Conservation (phyloP, 2,329 filamentous ascomycete species). For the Arthrobotrys sphaeroides region DNA sequence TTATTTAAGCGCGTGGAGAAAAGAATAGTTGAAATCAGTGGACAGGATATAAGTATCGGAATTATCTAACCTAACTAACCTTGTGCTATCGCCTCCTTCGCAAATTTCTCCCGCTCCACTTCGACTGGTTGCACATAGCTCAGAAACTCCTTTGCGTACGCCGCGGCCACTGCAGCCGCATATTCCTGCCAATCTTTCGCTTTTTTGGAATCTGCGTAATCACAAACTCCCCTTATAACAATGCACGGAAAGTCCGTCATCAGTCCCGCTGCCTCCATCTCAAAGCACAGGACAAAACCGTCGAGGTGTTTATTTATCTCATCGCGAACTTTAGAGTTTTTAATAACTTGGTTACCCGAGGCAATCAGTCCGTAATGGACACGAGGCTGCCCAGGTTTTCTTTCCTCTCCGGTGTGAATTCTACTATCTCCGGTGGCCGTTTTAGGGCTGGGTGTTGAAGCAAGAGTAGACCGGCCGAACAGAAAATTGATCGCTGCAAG, state of each 20-base stretch:
- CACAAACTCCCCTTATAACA: constrained; percentile 2
- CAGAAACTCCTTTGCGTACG: constrained; percentile 18
- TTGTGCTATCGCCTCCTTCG: background rate
- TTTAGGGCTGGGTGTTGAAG: background rate
- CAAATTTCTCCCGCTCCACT: background rate
- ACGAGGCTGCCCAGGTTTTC: background rate
- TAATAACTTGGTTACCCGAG: constrained; percentile 6
- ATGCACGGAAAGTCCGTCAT: constrained; percentile 1
- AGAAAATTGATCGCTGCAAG: background rate
- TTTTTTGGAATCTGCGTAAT: constrained; percentile 5
- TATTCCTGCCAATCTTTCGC: constrained; percentile 12
- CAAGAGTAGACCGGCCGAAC: background rate
- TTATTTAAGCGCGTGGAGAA: too few species aligned
- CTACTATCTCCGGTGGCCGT: background rate
- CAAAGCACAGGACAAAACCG: background rate
- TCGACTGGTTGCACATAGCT: background rate
- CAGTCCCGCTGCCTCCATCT: constrained; percentile 8
- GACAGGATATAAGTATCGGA: background rate
- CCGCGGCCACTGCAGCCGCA: constrained; percentile 2
- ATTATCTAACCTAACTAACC: background rate
- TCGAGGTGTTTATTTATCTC: background rate
- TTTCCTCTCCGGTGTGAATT: background rate
- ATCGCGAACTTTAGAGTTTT: background rate
- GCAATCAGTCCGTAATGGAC: constrained; percentile 11
- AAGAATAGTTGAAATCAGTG: background rate